phyloP scores from a whole-genome alignment of 1,139 yeast genomes.

The Suhomyces terraborum region DNA sequence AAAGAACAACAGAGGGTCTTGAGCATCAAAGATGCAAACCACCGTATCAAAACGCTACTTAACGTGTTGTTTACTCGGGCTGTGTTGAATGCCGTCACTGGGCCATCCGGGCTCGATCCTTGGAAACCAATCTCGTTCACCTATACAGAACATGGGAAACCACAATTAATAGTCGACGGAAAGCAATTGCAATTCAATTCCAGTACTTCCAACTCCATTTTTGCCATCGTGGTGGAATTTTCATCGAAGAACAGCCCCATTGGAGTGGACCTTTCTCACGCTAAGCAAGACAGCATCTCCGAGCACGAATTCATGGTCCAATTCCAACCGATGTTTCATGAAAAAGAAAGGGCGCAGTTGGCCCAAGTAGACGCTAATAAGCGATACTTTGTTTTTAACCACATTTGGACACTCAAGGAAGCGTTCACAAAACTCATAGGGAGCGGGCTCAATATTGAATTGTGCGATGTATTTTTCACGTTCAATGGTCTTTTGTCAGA shows the following conservation, averaged over 20 bases:
- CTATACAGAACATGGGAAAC: slow-evolving; percentile 42
- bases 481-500: slow-evolving; percentile 5
- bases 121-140: slow-evolving; percentile 25
- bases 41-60: slow-evolving; percentile 25
- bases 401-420: slow-evolving; percentile 75
- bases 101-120: neutral
- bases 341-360: slow-evolving; percentile 39
- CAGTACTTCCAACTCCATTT: slow-evolving; percentile 57
- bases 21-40: slow-evolving; percentile 25
- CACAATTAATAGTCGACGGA: slow-evolving; percentile 22
- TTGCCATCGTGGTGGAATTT: slow-evolving; percentile 45
- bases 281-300: slow-evolving; percentile 42
- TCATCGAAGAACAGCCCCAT: slow-evolving; percentile 30
- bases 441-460: slow-evolving; percentile 58
- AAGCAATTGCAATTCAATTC: slow-evolving; percentile 44
- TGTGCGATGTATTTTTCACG: slow-evolving; percentile 27
- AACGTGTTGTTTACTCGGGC: slow-evolving; percentile 27
- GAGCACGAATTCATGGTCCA: slow-evolving; percentile 37
- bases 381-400: slow-evolving; percentile 45
- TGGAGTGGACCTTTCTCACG: slow-evolving; percentile 67
- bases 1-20: slow-evolving; percentile 36
- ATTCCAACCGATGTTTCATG: slow-evolving; percentile 53
- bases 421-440: slow-evolving; percentile 66
- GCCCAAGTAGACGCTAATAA: slow-evolving; percentile 12
- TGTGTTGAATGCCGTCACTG: slow-evolving; percentile 27